Base-by-base conservation (phyloP, 2,329 filamentous ascomycete species). In the Bipolaris bicolor region DNA sequence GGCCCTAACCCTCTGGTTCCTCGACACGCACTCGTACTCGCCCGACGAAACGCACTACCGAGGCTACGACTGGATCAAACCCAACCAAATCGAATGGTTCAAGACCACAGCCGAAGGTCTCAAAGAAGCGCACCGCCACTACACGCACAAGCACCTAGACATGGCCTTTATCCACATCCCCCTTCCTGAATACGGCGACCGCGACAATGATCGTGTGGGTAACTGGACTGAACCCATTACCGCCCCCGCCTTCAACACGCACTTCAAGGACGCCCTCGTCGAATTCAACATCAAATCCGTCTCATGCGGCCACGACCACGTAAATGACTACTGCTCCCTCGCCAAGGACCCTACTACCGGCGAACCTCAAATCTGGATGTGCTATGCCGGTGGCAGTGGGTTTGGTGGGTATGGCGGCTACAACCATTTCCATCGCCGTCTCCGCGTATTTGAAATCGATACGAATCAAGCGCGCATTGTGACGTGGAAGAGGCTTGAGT, bases 11-110 rank as follows among this genome's bases (percentile, higher is more conserved):
- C 82, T 99, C n/a, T 99, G 97, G 78, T 83, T 99, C 64, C 85
- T 99, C 43, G 95, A 99, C 77, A 93, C 93, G 0, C 95, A 99
- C 75, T 84, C 90, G 3, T 96, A 97, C 76, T 92, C 91, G 5
- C 93, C 93, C 0, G 90, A 99, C 71, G 92, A 97, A 77, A 86
- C 88, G 54, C 87, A 91, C 58, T 97, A 88, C 75, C 86, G 87
- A n/a, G 95, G 95, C 46, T 99, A 99, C 74, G 94, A 98, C 78
- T 99, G 95, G 95, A 81, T 99, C 72, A 98, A 98, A 79, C 88
- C 88, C 43, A 92, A 86, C 66, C 95, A 99, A 77, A 97, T 97
- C 57, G 87, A 91, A 54, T 99, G 95, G 95, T 99, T 99, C 81
- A 88, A 87, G 65, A 84, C 86, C 62, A 96, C 91, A 1, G 88